Conservation (phyloP, 1,284 basidiomycete species). For the Cutaneotrichosporon mucoides region DNA sequence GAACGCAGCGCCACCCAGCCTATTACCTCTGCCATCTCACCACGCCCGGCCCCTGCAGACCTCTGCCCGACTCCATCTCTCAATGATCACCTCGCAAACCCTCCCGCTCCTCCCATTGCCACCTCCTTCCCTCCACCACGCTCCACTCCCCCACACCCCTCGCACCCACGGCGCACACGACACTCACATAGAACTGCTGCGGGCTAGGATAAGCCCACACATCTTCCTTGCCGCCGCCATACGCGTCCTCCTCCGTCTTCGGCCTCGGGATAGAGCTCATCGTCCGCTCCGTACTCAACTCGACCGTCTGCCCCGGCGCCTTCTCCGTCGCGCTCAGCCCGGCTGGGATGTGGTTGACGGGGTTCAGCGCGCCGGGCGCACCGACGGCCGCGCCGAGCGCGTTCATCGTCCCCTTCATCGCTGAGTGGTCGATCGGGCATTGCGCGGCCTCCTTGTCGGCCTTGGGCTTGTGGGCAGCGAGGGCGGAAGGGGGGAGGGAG, state of each 20-base stretch:
- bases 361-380: constrained; percentile 55
- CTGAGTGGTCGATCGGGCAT: constrained; percentile 20
- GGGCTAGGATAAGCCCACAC: constrained; percentile 96
- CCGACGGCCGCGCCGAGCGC: constrained; percentile 12
- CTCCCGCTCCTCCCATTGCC: too few species aligned
- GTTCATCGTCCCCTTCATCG: constrained; percentile 6
- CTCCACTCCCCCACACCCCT: neutral
- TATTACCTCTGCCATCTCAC: too few species aligned
- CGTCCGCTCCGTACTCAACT: constrained; percentile 70
- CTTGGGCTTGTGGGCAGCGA: constrained; percentile 9
- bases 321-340: constrained; percentile 55
- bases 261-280: constrained; percentile 83
- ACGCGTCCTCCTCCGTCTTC: constrained; percentile 33
- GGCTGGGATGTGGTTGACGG: constrained; percentile 84
- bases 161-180: too few species aligned
- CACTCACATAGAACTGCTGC: constrained; percentile 78
- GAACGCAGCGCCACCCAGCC: too few species aligned
- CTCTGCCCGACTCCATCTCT: too few species aligned
- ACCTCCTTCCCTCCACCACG: too few species aligned
- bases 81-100: too few species aligned
- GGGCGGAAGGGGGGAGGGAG: neutral
- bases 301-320: constrained; percentile 46
- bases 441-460: constrained; percentile 4
- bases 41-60: too few species aligned
- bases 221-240: constrained; percentile 41